Evolutionary conservation across 1,139 yeast genomes (phyloP).

Genomic region (Meyerozyma smithsonii): DNA sequence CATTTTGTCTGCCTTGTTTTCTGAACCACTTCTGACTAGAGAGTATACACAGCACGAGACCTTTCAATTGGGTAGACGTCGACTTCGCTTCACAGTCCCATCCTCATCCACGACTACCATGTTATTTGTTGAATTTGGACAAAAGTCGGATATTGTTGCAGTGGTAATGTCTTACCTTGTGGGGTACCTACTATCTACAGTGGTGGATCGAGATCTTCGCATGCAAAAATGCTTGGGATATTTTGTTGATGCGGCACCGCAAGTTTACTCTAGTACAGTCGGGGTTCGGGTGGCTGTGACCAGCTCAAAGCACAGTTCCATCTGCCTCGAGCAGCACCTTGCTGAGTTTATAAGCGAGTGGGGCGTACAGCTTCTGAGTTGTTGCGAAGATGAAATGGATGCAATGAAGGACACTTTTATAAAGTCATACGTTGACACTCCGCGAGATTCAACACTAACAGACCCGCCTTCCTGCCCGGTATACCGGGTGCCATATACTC

Average conservation of each 20-base stretch:
- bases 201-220: background rate
- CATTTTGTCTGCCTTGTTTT: background rate
- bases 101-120: slow-evolving; percentile 9
- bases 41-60: slow-evolving; percentile 6
- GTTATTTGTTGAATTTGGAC: background rate
- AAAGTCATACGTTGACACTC: slow-evolving; percentile 10
- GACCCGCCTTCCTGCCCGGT: slow-evolving; percentile 18
- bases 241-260: background rate
- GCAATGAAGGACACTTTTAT: slow-evolving; percentile 10
- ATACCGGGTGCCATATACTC: slow-evolving; percentile 18
- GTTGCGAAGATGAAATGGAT: slow-evolving; percentile 26
- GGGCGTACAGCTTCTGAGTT: slow-evolving; percentile 23
- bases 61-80: background rate
- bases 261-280: background rate
- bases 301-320: background rate
- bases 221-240: background rate
- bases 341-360: slow-evolving; percentile 17
- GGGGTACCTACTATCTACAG: background rate
- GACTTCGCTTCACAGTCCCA: background rate
- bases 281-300: background rate
- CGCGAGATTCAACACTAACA: slow-evolving; percentile 5
- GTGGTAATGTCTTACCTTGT: background rate
- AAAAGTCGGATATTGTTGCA: background rate
- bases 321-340: background rate
- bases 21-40: background rate